Percentiles rank a stretch among this genome's conserved stretches.
These are phyloP conservation scores for Diaporthe citriasiana DNA, from an alignment of 2,329 filamentous ascomycete genomes.

Conservation along the genomic window DNA sequence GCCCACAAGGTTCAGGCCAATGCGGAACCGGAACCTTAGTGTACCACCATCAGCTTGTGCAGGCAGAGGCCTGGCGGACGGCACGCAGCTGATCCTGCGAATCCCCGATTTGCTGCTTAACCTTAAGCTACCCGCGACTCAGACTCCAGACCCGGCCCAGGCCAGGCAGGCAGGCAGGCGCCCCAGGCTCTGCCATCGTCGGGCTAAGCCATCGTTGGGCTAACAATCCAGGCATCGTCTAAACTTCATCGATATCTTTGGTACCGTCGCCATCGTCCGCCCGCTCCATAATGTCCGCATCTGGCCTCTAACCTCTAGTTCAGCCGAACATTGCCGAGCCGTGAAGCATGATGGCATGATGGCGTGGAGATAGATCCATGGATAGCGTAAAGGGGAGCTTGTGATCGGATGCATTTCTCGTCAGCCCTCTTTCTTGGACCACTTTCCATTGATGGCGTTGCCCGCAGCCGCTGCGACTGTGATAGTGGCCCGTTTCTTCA, in stretches of 20 bases:
- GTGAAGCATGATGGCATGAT: constrained; percentile 30
- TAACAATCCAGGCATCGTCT: constrained; percentile 14
- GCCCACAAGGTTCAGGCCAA: constrained; percentile 38
- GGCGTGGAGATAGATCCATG: constrained; percentile 9
- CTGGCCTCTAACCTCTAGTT: constrained; percentile 11
- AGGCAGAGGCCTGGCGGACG: constrained; percentile 15
- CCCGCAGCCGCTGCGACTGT: constrained; percentile 21
- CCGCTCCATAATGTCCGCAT: constrained; percentile 9
- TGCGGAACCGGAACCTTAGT: constrained; percentile 29
- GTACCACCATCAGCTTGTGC: not conserved
- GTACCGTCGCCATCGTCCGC: constrained; percentile 13
- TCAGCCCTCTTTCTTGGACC: not conserved
- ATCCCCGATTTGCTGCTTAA: constrained; percentile 31
- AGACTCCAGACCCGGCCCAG: constrained; percentile 13
- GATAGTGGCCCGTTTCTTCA: constrained; percentile 27
- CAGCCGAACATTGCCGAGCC: constrained; percentile 34
- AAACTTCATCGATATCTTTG: constrained; percentile 5
- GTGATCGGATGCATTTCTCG: constrained; percentile 17
- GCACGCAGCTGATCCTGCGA: constrained; percentile 23
- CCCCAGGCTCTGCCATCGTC: not conserved
- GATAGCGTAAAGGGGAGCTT: not conserved
- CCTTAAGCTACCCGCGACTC: constrained; percentile 28
- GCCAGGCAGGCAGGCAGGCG: constrained; percentile 7
- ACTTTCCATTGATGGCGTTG: constrained; percentile 17
- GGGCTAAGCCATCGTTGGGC: not conserved